Evolutionary conservation across 306 rosid species (phyloP), one percentile per base, ranked within the genome.

Genomic region (Oxytropis ochrocephala): DNA sequence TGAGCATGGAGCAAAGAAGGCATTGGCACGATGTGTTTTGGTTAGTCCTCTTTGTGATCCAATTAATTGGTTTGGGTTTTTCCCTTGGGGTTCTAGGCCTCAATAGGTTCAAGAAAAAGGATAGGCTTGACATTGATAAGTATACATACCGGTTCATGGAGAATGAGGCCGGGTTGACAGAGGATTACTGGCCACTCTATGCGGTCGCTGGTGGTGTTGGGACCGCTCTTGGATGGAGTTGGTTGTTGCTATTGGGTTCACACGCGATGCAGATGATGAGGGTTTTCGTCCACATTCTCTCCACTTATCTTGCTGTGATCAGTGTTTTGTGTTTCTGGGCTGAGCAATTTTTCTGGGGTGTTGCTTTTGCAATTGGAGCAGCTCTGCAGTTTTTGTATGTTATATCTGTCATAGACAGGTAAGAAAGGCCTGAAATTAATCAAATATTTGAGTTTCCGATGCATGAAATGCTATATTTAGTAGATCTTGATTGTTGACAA

Each of bases 301-400:
- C 97, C 35, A 90, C 97, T 5, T 94, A 88, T 74, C 98, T 91
- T 67, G 96, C 97, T 58, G 97, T 94, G 54, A 79, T 94, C 70
- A 88, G 99, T 78, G 99, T 94, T 76, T 82, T 91, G 81, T 91
- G 89, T 73, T 94, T 94, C 65, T 94, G 97, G 99, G 88, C 87
- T 14, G 64, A 85, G 5, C 91, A 85, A 77, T 82, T 91, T 74
- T 91, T 94, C 76, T 94, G 96, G 95, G 98, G 98, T 7, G 96
- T 90, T 51, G 84, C 88, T 43, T 94, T 91, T 75, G 88, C 95
- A 8, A 78, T 87, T 75, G 97, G 92, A 8, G 96, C 97, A 6
- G 80, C 76, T 3, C 64, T 94, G 83, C 92, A 90, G 81, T 91
- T 94, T 83, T 72, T 94, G 78, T 90, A 94, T 76, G 87, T 94